Evolutionary conservation across 1,139 yeast species (phyloP).

Genomic region (Kurtzmaniella natalensis): DNA sequence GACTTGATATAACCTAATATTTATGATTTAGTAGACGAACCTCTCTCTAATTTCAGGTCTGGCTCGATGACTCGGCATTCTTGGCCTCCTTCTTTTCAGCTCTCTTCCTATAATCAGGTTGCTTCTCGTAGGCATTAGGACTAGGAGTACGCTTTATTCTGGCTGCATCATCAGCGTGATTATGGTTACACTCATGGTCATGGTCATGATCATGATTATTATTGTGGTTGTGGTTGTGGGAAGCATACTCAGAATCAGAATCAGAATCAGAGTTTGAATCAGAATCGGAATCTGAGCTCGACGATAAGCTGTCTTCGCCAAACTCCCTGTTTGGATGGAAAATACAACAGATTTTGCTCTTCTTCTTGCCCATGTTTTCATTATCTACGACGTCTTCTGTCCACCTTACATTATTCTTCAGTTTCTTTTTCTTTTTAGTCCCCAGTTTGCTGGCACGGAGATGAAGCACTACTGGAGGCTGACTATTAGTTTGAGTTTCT

Average conservation of each 20-base stretch:
- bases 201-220: constrained; percentile 5
- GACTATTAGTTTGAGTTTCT: no score
- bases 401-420: constrained; percentile 61
- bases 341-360: constrained; percentile 92
- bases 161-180: no score
- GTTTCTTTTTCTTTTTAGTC: constrained; percentile 8
- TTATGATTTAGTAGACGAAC: no score
- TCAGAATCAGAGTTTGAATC: constrained; percentile 17
- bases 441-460: no score
- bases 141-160: constrained; percentile 10
- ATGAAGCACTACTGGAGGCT: no score
- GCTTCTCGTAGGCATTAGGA: constrained; percentile 75
- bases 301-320: constrained; percentile 46
- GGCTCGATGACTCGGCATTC: not conserved
- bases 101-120: constrained; percentile 57
- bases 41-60: no score
- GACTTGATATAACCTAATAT: no score
- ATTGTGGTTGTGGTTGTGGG: constrained; percentile 3
- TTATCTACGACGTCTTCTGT: constrained; percentile 82
- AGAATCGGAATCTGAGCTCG: constrained; percentile 29
- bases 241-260: constrained; percentile 6
- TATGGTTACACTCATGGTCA: constrained; percentile 4
- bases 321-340: constrained; percentile 80
- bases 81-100: constrained; percentile 12
- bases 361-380: constrained; percentile 81